Conservation (phyloP, 352 stramenopile genomes). For the Globisporangium megalacanthum region DNA sequence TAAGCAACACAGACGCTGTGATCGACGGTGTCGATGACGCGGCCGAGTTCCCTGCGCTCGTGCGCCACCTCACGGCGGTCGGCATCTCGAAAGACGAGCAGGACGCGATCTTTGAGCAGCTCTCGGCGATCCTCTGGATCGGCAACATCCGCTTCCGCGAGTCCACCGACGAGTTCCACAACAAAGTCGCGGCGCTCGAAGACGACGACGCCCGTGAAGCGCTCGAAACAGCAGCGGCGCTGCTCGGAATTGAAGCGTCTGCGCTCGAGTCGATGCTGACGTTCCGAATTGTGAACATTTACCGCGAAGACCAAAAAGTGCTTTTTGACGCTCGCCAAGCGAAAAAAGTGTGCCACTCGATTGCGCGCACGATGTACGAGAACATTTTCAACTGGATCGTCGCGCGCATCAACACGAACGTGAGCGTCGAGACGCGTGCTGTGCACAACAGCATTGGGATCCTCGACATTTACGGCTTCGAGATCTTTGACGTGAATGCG, state of each 20-base stretch:
- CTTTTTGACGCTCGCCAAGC: constrained; percentile 69
- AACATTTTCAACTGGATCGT: constrained; percentile 91
- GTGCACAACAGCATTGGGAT: constrained; percentile 84
- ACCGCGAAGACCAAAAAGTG: constrained; percentile 72
- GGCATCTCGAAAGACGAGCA: constrained; percentile 74
- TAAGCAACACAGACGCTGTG: constrained; percentile 54
- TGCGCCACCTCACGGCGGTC: constrained; percentile 60
- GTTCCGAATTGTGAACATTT: constrained; percentile 77
- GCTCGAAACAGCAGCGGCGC: constrained; percentile 44
- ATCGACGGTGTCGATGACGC: constrained; percentile 79
- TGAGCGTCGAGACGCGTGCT: constrained; percentile 49
- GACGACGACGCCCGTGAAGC: constrained; percentile 44
- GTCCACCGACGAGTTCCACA: constrained; percentile 65
- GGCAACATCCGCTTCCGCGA: constrained; percentile 81
- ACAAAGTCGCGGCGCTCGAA: constrained; percentile 63
- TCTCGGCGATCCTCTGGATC: constrained; percentile 79
- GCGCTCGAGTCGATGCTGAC: constrained; percentile 70
- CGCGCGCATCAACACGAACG: constrained; percentile 78
- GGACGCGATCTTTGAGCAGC: constrained; percentile 64
- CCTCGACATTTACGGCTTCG: constrained; percentile 89
- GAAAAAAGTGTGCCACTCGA: constrained; percentile 80
- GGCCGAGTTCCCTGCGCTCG: constrained; percentile 53
- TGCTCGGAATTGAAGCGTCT: constrained; percentile 59
- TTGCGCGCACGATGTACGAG: constrained; percentile 84
- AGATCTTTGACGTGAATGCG: constrained; percentile 88